Evolutionary conservation across 441 rosid species (phyloP).

Genomic region (Daphne laureola): DNA sequence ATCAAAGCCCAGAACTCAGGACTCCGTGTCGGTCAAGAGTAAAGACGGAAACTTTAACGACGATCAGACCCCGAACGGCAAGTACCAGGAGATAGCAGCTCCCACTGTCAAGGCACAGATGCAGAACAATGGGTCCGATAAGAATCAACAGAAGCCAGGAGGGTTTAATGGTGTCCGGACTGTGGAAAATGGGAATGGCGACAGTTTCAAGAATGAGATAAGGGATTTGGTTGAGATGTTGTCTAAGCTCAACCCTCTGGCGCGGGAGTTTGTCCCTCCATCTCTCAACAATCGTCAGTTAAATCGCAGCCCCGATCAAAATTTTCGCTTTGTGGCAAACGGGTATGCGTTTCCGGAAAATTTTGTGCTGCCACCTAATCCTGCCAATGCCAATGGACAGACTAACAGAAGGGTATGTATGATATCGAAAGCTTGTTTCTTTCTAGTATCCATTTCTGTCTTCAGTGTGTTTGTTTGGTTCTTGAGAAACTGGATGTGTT

Average conservation of each 20-base stretch:
- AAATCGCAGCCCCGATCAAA: constrained; percentile 17
- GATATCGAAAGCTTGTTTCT: constrained; percentile 3
- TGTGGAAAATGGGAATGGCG: constrained; percentile 18
- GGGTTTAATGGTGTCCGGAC: constrained; percentile 18
- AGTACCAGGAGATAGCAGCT: constrained; percentile 9
- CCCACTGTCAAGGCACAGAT: constrained; percentile 19
- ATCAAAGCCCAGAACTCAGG: constrained; percentile 39
- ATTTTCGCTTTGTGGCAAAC: constrained; percentile 28
- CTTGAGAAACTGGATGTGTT: constrained; percentile 4
- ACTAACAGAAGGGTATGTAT: constrained; percentile 46
- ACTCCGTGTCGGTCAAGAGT: constrained; percentile 19
- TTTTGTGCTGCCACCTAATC: constrained; percentile 32
- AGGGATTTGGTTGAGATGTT: constrained; percentile 59
- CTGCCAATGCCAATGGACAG: constrained; percentile 36
- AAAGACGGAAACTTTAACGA: constrained; percentile 21
- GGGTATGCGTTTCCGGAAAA: constrained; percentile 51
- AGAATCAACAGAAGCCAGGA: constrained; percentile 23
- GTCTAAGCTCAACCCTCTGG: constrained; percentile 86
- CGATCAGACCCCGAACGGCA: constrained; percentile 20
- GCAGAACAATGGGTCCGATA: constrained; percentile 30
- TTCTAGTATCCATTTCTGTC: constrained; percentile 8
- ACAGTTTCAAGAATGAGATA: constrained; percentile 39
- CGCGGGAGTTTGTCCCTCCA: constrained; percentile 78
- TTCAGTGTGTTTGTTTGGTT: constrained; percentile 10
- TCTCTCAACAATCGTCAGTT: constrained; percentile 28